Conservation (phyloP, 805 yeast species). For the Yamadazyma endophytica region DNA sequence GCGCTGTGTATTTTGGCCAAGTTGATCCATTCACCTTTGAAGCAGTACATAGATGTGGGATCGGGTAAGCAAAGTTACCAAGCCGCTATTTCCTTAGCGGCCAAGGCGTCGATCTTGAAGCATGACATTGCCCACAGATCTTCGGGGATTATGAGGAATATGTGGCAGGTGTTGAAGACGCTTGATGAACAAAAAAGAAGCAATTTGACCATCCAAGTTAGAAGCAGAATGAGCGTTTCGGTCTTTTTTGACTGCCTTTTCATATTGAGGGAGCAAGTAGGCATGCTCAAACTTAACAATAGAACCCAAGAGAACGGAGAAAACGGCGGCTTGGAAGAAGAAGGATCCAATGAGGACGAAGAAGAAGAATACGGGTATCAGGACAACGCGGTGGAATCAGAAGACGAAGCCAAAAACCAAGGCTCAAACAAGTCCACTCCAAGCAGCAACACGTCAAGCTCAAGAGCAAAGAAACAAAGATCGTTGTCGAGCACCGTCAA, state of each 20-base stretch:
- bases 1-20: slow-evolving; percentile 81
- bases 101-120: slow-evolving; percentile 78
- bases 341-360: slow-evolving; percentile 17
- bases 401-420: slow-evolving; percentile 14
- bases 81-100: slow-evolving; percentile 62
- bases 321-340: slow-evolving; percentile 28
- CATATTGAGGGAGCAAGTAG: slow-evolving; percentile 80
- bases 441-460: slow-evolving; percentile 33
- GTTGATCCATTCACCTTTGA: slow-evolving; percentile 70
- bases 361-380: slow-evolving; percentile 18
- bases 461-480: slow-evolving; percentile 37
- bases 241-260: slow-evolving; percentile 89
- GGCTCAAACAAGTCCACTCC: slow-evolving; percentile 33
- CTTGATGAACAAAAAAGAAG: slow-evolving; percentile 51
- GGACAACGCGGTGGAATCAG: slow-evolving; percentile 18
- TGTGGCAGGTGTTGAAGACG: slow-evolving; percentile 82
- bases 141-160: slow-evolving; percentile 88
- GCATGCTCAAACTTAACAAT: slow-evolving; percentile 64
- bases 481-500: slow-evolving; percentile 52
- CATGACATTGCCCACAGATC: slow-evolving; percentile 93
- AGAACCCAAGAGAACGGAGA: slow-evolving; percentile 19
- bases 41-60: slow-evolving; percentile 60
- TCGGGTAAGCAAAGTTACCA: slow-evolving; percentile 69
- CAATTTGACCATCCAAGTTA: slow-evolving; percentile 49
- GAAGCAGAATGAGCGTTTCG: slow-evolving; percentile 87